phyloP scores from a whole-genome alignment of 495 filamentous ascomycete species.

The Penicillium pancosmium region DNA sequence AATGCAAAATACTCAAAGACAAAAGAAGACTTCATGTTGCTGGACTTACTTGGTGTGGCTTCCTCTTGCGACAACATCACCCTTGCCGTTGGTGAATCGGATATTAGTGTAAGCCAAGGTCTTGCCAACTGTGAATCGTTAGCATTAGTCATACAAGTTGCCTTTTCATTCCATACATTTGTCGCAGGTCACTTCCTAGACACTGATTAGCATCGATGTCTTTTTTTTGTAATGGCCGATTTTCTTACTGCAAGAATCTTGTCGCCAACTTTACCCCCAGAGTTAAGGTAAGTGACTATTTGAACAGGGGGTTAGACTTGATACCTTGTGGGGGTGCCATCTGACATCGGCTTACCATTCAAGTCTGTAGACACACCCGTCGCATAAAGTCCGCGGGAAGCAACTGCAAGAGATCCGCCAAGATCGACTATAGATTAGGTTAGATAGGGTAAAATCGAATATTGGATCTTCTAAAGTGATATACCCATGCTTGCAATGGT shows the following conservation, averaged over 20 bases:
- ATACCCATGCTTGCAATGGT: constrained; percentile 90
- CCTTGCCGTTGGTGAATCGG: constrained; percentile 73
- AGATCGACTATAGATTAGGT: constrained; percentile 67
- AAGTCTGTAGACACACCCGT: constrained; percentile 94
- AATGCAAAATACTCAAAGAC: not conserved
- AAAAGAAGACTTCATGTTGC: not conserved
- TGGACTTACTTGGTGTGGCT: constrained; percentile 89
- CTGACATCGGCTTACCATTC: constrained; percentile 62
- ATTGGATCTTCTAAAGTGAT: constrained; percentile 1
- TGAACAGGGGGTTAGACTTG: not conserved
- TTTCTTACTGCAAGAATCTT: constrained; percentile 62
- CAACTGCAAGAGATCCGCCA: constrained; percentile 90
- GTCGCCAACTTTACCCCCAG: constrained; percentile 83
- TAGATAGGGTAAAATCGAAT: not conserved
- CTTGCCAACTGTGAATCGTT: constrained; percentile 71
- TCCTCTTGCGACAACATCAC: constrained; percentile 80
- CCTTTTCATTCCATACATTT: constrained; percentile 62
- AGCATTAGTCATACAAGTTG: constrained; percentile 1
- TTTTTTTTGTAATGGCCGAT: not conserved
- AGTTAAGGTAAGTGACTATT: constrained; percentile 85
- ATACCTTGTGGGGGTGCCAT: not conserved
- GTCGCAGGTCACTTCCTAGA: constrained; percentile 73
- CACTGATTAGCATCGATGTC: constrained; percentile 25
- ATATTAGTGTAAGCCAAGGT: constrained; percentile 88
- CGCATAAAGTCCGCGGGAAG: constrained; percentile 81